Conservation (phyloP, 768 basidiomycete species). For the Macrocybe gigantea region DNA sequence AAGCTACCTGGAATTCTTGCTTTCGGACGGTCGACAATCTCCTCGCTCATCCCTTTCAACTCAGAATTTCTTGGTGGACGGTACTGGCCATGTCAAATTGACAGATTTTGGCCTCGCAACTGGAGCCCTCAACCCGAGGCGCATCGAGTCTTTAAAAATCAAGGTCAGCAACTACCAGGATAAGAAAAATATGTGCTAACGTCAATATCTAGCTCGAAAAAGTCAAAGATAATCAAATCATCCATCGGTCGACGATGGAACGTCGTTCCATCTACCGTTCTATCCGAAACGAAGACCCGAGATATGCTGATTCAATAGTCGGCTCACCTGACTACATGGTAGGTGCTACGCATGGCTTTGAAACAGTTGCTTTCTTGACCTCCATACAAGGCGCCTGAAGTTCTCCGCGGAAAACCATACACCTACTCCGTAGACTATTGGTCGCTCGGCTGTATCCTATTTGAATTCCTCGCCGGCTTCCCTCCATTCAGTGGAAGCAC, state of each 20-base stretch:
- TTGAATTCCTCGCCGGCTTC: slow-evolving; percentile 95
- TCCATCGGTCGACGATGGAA: slow-evolving; percentile 90
- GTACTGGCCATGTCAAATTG: slow-evolving; percentile 93
- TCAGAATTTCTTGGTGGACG: slow-evolving; percentile 95
- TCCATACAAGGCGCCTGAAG: slow-evolving; percentile 62
- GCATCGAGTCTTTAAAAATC: slow-evolving; percentile 91
- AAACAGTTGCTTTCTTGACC: not conserved
- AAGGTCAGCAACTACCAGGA: slow-evolving; percentile 47
- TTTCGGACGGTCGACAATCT: not conserved
- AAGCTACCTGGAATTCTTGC: slow-evolving; percentile 8
- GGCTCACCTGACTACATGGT: slow-evolving; percentile 99
- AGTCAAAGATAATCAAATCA: slow-evolving; percentile 88
- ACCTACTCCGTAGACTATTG: slow-evolving; percentile 96
- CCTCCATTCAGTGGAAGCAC: slow-evolving; percentile 96
- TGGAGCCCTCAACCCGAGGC: slow-evolving; percentile 88
- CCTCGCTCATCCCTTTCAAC: not conserved
- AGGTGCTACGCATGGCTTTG: slow-evolving; percentile 1
- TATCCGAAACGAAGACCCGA: slow-evolving; percentile 82
- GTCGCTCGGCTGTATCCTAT: slow-evolving; percentile 97
- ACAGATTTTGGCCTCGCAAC: slow-evolving; percentile 98
- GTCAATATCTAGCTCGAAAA: slow-evolving; percentile 69
- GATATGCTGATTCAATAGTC: slow-evolving; percentile 96
- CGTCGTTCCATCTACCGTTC: slow-evolving; percentile 92
- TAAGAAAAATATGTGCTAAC: not conserved
- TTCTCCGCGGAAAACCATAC: slow-evolving; percentile 91